Conservation (phyloP, 2,329 filamentous ascomycete genomes). For the Xylariaceae sp. region DNA sequence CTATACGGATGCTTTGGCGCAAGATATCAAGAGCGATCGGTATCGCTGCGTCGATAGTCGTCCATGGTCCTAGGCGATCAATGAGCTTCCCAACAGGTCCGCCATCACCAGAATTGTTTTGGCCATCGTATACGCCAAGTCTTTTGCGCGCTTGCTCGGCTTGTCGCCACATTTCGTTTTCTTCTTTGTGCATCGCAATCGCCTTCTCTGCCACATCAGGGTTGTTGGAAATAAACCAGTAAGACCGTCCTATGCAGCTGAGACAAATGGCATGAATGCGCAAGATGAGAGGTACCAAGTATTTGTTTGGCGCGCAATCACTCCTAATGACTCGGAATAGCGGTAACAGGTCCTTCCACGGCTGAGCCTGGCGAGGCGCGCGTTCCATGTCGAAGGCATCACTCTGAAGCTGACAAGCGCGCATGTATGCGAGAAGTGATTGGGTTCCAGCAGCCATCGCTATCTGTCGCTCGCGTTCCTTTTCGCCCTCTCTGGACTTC, state of each 20-base stretch:
- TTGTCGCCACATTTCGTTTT: constrained; percentile 24
- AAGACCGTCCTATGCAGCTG: constrained; percentile 17
- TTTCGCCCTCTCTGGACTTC: constrained; percentile 15
- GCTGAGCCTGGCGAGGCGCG: constrained; percentile 34
- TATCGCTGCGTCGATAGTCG: constrained; percentile 24
- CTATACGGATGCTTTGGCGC: constrained; percentile 20
- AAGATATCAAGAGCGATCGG: constrained; percentile 25
- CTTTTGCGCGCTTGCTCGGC: constrained; percentile 21
- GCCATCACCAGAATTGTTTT: constrained; percentile 19
- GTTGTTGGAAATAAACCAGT: constrained; percentile 19
- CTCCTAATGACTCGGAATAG: constrained; percentile 20
- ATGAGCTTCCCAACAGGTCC: constrained; percentile 27
- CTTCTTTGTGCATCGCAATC: constrained; percentile 19
- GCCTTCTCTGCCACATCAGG: constrained; percentile 16
- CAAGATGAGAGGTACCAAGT: constrained; percentile 21
- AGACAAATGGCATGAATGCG: constrained; percentile 27
- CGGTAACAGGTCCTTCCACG: constrained; percentile 21
- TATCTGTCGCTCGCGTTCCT: constrained; percentile 22
- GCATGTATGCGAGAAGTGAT: constrained; percentile 39
- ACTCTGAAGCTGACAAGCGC: constrained; percentile 47
- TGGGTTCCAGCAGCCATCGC: constrained; percentile 27
- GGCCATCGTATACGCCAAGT: constrained; percentile 21
- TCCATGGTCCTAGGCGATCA: constrained; percentile 29
- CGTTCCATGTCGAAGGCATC: constrained; percentile 39
- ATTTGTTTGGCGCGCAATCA: constrained; percentile 19